These are phyloP conservation scores for Lichtheimia hyalospora DNA, from an alignment of 371 early-diverging fungal genomes.

Conservation along the genomic window DNA sequence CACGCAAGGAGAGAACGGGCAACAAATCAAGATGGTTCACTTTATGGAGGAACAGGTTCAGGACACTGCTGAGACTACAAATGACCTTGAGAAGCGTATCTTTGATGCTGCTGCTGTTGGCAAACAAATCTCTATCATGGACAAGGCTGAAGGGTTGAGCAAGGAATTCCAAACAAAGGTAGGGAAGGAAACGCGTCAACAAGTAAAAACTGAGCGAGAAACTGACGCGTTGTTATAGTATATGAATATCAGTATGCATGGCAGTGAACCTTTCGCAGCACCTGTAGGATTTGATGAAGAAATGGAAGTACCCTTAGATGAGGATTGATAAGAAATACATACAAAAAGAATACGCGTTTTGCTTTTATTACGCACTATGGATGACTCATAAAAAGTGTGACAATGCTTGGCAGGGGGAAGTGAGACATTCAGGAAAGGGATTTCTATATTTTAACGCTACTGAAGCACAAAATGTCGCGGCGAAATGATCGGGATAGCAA, in stretches of 20 bases:
- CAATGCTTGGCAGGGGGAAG: too few species aligned
- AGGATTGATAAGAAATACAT: constrained; percentile 17
- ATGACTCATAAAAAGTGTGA: too few species aligned
- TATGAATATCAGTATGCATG: constrained; percentile 29
- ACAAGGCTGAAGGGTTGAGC: constrained; percentile 46
- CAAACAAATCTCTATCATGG: constrained; percentile 42
- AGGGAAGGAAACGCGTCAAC: constrained; percentile 4
- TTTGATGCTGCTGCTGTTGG: constrained; percentile 38
- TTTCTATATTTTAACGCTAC: too few species aligned
- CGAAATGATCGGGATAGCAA: too few species aligned
- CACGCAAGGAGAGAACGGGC: constrained; percentile 19
- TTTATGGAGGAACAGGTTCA: constrained; percentile 59
- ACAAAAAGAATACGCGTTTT: background rate
- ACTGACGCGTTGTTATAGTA: constrained; percentile 27
- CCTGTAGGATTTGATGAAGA: constrained; percentile 36
- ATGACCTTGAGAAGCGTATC: constrained; percentile 48
- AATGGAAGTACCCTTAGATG: constrained; percentile 36
- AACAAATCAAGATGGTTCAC: constrained; percentile 64
- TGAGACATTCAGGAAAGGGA: too few species aligned
- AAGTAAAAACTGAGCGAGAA: background rate
- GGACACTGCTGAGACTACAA: constrained; percentile 28
- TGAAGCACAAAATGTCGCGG: too few species aligned
- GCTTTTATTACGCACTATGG: too few species aligned
- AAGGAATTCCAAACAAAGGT: constrained; percentile 58
- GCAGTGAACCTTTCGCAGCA: constrained; percentile 22